These are phyloP conservation scores for Boletus pseudo-olivaceus DNA, from an alignment of 768 basidiomycete genomes.

Conservation along the genomic window DNA sequence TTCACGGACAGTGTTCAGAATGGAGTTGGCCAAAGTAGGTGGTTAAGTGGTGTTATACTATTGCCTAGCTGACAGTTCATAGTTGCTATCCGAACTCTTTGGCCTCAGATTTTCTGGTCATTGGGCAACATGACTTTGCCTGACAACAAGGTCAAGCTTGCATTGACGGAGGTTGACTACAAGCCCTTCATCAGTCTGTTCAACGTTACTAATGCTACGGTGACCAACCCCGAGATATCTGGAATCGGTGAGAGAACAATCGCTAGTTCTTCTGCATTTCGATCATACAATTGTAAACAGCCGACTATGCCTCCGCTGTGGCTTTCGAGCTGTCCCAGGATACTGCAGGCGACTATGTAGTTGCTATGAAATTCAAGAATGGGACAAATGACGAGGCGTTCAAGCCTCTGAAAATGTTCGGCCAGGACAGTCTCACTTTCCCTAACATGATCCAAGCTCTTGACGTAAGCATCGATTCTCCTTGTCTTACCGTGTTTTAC, in stretches of 20 bases:
- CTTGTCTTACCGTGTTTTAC: neutral
- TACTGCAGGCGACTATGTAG: slow-evolving; percentile 62
- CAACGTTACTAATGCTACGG: slow-evolving; percentile 63
- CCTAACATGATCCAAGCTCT: slow-evolving; percentile 16
- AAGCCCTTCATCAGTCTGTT: slow-evolving; percentile 88
- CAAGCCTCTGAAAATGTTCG: slow-evolving; percentile 66
- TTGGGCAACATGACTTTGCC: slow-evolving; percentile 74
- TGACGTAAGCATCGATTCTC: slow-evolving; percentile 9
- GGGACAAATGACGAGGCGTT: slow-evolving; percentile 56
- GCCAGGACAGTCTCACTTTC: slow-evolving; percentile 28
- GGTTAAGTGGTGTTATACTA: neutral
- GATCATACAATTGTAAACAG: slow-evolving; percentile 35
- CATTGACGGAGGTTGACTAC: slow-evolving; percentile 75
- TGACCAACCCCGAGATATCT: slow-evolving; percentile 54
- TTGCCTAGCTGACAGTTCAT: neutral
- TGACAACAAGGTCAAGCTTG: slow-evolving; percentile 71
- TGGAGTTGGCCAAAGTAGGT: slow-evolving; percentile 75
- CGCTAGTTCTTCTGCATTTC: neutral
- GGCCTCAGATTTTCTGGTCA: slow-evolving; percentile 66
- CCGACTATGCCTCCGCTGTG: slow-evolving; percentile 67
- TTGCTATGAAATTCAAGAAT: slow-evolving; percentile 82
- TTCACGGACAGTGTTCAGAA: slow-evolving; percentile 59
- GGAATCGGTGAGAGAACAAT: slow-evolving; percentile 55
- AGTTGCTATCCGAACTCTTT: slow-evolving; percentile 80
- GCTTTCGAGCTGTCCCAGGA: slow-evolving; percentile 67